phyloP scores from a whole-genome alignment of 2,329 filamentous ascomycete species.

The Pseudogymnoascus sp. region DNA sequence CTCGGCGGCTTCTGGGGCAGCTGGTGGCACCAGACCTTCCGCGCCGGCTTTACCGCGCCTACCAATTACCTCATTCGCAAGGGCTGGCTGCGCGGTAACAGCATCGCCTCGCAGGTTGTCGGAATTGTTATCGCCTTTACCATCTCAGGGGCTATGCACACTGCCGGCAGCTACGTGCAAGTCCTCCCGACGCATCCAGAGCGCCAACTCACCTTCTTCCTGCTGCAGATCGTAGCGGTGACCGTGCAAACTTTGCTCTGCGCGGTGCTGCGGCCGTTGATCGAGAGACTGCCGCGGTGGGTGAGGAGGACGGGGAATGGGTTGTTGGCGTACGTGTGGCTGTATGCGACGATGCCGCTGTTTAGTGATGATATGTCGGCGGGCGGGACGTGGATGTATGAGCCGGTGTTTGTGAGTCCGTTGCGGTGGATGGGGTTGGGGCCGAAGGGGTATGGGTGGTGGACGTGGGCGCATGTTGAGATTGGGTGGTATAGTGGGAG shows the following conservation, averaged over 20 bases:
- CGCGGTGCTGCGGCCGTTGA: conserved; percentile 26
- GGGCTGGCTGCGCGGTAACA: conserved; percentile 32
- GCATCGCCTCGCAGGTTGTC: conserved; percentile 27
- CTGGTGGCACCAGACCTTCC: conserved; percentile 90
- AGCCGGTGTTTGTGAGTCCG: conserved; percentile 70
- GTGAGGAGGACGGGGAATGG: conserved; percentile 50
- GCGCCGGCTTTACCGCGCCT: conserved; percentile 59
- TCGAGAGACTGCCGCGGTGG: conserved; percentile 35
- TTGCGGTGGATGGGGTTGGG: conserved; percentile 61
- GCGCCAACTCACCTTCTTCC: conserved; percentile 59
- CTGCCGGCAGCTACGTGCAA: conserved; percentile 58
- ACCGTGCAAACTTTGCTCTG: conserved; percentile 44
- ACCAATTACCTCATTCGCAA: conserved; percentile 37
- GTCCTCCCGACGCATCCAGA: conserved; percentile 45
- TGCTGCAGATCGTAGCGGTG: conserved; percentile 59
- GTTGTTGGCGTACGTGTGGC: conserved; percentile 54
- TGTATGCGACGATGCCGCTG: conserved; percentile 54
- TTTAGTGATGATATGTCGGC: conserved; percentile 70
- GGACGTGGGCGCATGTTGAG: conserved; percentile 50
- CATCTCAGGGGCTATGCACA: conserved; percentile 62
- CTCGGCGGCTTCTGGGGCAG: conserved; percentile 74
- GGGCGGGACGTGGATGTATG: conserved; percentile 68
- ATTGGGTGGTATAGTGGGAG: conserved; percentile 51
- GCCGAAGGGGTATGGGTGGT: conserved; percentile 51
- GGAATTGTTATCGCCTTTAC: conserved; percentile 48